phyloP scores from a whole-genome alignment of 257 asterid species.

The Jacaranda copaia region DNA sequence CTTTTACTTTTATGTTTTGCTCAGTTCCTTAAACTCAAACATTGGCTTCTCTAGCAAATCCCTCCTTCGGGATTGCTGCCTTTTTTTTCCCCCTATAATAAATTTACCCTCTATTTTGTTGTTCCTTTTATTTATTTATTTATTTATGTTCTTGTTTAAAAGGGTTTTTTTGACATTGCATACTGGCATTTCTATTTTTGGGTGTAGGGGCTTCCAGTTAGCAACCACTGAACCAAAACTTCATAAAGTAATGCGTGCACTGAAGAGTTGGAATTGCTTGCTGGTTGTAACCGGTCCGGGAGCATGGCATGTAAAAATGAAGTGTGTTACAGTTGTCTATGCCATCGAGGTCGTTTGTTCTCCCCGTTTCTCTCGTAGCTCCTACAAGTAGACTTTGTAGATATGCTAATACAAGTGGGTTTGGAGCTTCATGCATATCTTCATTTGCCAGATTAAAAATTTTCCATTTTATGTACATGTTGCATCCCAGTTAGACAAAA shows the following conservation, averaged over 20 bases:
- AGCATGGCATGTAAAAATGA: slow-evolving; percentile 28
- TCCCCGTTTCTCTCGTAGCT: not conserved
- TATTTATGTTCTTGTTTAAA: too few species aligned
- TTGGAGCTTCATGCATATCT: not conserved
- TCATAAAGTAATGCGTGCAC: not conserved
- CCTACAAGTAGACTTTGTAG: not conserved
- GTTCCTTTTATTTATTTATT: not conserved
- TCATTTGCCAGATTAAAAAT: not conserved
- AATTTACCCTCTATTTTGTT: not conserved
- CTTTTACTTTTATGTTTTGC: too few species aligned
- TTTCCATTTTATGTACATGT: not conserved
- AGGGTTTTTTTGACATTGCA: not conserved
- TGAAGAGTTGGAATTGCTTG: slow-evolving; percentile 12
- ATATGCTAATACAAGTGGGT: not conserved
- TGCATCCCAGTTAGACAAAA: not conserved
- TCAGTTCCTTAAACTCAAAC: too few species aligned
- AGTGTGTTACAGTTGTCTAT: not conserved
- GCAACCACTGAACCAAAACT: slow-evolving; percentile 21
- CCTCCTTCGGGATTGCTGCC: not conserved
- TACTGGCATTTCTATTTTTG: not conserved
- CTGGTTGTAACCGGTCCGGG: not conserved
- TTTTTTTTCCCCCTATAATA: too few species aligned
- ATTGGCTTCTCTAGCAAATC: too few species aligned
- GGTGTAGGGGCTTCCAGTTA: slow-evolving; percentile 54
- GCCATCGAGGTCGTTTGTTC: not conserved